These are phyloP conservation scores for Coprinopsis strossmayeri DNA, from an alignment of 768 basidiomycete genomes.

Conservation along the genomic window DNA sequence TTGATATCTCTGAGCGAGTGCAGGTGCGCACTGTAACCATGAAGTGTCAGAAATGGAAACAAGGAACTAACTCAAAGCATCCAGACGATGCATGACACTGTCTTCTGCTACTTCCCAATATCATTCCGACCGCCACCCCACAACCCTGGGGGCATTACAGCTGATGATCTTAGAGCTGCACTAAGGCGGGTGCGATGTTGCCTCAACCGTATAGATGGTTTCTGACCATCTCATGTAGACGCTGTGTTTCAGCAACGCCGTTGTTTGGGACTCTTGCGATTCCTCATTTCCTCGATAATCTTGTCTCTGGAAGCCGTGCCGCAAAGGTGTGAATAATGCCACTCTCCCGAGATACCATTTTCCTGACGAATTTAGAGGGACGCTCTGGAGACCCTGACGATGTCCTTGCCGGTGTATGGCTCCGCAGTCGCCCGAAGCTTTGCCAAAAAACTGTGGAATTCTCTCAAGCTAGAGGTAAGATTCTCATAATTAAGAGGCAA, in stretches of 20 bases:
- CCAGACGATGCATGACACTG: constrained; percentile 88
- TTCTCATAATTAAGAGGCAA: too few relatives aligned
- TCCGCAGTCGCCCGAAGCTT: constrained; percentile 47
- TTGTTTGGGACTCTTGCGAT: constrained; percentile 80
- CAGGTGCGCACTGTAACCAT: constrained; percentile 55
- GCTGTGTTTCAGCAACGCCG: constrained; percentile 73
- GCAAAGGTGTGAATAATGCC: constrained; percentile 70
- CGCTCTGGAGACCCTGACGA: constrained; percentile 69
- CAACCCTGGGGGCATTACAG: constrained; percentile 88
- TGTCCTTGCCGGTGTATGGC: constrained; percentile 85
- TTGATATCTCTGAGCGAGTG: constrained; percentile 65
- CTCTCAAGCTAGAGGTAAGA: constrained; percentile 88
- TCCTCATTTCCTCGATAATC: constrained; percentile 87
- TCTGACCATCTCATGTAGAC: constrained; percentile 28
- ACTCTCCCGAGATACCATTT: not conserved
- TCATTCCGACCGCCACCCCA: constrained; percentile 91
- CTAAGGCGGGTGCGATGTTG: constrained; percentile 45
- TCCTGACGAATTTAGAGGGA: constrained; percentile 52
- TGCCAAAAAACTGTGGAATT: constrained; percentile 82
- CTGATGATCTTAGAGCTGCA: constrained; percentile 73
- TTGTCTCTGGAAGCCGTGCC: constrained; percentile 69
- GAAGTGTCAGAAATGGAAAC: too few relatives aligned
- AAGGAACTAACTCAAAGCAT: too few relatives aligned
- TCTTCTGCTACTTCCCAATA: constrained; percentile 98
- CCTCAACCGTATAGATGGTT: not conserved